Evolutionary conservation across 2,329 filamentous ascomycete species (phyloP), one percentile per base, ranked within the genome.

Genomic region (Venturia aucupariae): DNA sequence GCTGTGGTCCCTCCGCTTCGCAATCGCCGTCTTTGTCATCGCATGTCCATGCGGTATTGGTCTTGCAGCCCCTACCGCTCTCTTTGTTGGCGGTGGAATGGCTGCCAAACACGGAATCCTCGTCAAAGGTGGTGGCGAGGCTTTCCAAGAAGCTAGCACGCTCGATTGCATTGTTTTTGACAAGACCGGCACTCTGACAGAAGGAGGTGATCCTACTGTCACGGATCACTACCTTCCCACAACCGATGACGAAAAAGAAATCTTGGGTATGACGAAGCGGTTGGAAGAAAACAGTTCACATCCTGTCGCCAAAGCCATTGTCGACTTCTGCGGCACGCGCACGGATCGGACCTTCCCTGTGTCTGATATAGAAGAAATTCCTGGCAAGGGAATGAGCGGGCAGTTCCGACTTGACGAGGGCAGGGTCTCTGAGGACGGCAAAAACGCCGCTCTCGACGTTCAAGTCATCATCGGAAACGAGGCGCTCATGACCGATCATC

Each of bases 11-110:
- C 81, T 94, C 55, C 86, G 90, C 67, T 94, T 93, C 79, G 89
- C 90, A 19, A 93, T 95, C 69, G 85, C 90, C 7, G 90, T 94
- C 15, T 94, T 95, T 69, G 90, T 95, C 41, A 87, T 95, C 35
- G 90, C 90, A 2, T 95, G 90, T 71, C 90, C 90, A 1, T 95
- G 90, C 70, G 90, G 90, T 2, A 81, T 95, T 17, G 90, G 88
- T 1, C 84, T 95, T 8, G 90, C 90, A n/a, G 90, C 90, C 0
- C 90, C 90, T 0, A 95, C 90, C 0, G 90, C 90, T 13, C 72
- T 95, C 41, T 93, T 93, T 68, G 90, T 94, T 11, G 90, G 90
- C 2, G 87, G 89, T 42, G 90, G 90, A 1, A 78, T 94, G 22
- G 90, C 90, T 2, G 90, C 90, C 7, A 87, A 88, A 72, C 78